These are phyloP conservation scores for Gryganskiella cystojenkinii DNA, from an alignment of 192 early-diverging fungal genomes.

Conservation along the genomic window DNA sequence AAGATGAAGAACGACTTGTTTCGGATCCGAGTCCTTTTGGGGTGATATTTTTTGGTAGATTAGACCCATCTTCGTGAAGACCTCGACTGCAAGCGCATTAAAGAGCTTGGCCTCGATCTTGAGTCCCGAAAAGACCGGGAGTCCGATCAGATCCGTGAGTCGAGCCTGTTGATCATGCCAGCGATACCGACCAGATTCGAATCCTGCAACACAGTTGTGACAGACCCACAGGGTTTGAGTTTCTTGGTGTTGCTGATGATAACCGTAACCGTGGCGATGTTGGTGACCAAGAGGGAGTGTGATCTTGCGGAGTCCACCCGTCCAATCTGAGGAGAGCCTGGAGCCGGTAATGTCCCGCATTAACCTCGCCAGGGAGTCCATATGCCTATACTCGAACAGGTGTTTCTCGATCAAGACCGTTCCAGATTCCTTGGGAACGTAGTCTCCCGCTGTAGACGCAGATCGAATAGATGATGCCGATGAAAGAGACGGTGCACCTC, in stretches of 20 bases:
- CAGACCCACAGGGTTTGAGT: slow-evolving; percentile 31
- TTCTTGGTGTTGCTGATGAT: neutral
- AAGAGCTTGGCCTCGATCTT: slow-evolving; percentile 38
- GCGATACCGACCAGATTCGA: slow-evolving; percentile 18
- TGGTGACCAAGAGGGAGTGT: slow-evolving; percentile 17
- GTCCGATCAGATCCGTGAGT: slow-evolving; percentile 32
- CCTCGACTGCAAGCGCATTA: slow-evolving; percentile 27
- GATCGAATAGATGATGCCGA: no score
- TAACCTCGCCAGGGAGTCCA: slow-evolving; percentile 18
- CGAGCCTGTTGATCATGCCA: slow-evolving; percentile 42
- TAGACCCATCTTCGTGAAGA: slow-evolving; percentile 24
- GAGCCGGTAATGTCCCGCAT: slow-evolving; percentile 45
- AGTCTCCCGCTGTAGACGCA: slow-evolving; percentile 5
- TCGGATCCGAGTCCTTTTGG: slow-evolving; percentile 17
- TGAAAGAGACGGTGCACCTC: no score
- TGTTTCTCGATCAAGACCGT: slow-evolving; percentile 32
- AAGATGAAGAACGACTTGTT: slow-evolving; percentile 20
- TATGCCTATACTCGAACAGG: slow-evolving; percentile 32
- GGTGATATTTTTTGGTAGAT: no score
- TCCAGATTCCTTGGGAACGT: neutral
- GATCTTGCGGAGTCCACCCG: slow-evolving; percentile 32
- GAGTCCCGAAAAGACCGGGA: slow-evolving; percentile 27
- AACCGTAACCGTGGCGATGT: slow-evolving; percentile 27
- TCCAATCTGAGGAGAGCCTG: slow-evolving; percentile 20
- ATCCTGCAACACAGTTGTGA: slow-evolving; percentile 18